These are phyloP conservation scores for Phytophthora pistaciae DNA, from an alignment of 352 stramenopile genomes.

Conservation along the genomic window DNA sequence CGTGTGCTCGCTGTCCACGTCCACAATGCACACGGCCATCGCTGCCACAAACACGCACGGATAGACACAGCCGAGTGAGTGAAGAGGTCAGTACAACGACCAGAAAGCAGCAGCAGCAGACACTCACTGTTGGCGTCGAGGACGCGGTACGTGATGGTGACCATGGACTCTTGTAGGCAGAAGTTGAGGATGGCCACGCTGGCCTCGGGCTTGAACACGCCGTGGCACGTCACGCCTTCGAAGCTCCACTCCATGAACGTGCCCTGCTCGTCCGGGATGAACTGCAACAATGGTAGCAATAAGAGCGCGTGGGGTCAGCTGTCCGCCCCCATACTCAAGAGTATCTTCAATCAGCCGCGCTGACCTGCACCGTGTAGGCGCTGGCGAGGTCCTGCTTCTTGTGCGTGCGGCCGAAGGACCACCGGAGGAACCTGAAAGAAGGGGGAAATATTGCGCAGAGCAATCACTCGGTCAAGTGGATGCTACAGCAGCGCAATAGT, in stretches of 20 bases:
- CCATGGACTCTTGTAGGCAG: slow-evolving; percentile 83
- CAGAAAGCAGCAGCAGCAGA: background rate
- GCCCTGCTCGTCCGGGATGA: slow-evolving; percentile 79
- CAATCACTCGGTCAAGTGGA: background rate
- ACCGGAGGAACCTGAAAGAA: slow-evolving; percentile 75
- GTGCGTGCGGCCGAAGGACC: slow-evolving; percentile 79
- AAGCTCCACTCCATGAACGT: slow-evolving; percentile 91
- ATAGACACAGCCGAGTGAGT: background rate
- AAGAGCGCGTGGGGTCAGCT: slow-evolving; percentile 2
- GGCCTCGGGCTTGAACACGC: slow-evolving; percentile 82
- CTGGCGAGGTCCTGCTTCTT: slow-evolving; percentile 77
- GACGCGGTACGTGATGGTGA: slow-evolving; percentile 87
- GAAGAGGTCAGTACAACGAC: background rate
- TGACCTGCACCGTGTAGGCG: slow-evolving; percentile 84
- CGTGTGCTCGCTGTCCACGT: slow-evolving; percentile 86
- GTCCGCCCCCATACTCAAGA: background rate
- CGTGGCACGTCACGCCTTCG: slow-evolving; percentile 84
- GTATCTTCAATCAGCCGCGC: background rate
- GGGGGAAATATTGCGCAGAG: background rate
- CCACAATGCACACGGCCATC: slow-evolving; percentile 87
- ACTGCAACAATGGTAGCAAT: slow-evolving; percentile 43
- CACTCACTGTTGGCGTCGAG: slow-evolving; percentile 80
- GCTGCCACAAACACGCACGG: slow-evolving; percentile 41
- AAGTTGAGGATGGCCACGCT: slow-evolving; percentile 90
- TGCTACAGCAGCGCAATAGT: background rate